Percentiles rank a stretch among this genome's conserved stretches.
These are phyloP conservation scores for Elsinoe arachidis DNA, from an alignment of 2,329 filamentous ascomycete species.

Conservation along the genomic window DNA sequence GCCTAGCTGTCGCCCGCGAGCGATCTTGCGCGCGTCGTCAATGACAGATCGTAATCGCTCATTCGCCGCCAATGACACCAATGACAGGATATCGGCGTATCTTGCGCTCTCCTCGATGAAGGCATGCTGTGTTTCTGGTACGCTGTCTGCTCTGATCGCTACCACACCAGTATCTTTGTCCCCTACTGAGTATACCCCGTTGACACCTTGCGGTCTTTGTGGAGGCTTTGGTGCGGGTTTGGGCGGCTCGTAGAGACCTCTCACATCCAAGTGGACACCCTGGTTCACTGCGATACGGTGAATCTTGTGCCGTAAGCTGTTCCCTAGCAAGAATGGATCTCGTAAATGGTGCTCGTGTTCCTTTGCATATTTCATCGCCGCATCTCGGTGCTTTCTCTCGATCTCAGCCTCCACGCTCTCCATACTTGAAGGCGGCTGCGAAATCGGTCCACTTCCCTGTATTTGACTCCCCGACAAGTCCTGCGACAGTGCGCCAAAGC, in stretches of 20 bases:
- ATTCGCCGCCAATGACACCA: constrained; percentile 75
- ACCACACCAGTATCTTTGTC: constrained; percentile 20
- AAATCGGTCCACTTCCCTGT: constrained; percentile 31
- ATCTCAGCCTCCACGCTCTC: constrained; percentile 58
- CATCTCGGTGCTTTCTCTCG: constrained; percentile 57
- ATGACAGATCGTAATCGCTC: constrained; percentile 67
- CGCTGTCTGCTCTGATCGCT: constrained; percentile 28
- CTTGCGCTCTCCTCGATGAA: constrained; percentile 63
- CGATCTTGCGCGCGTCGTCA: constrained; percentile 65
- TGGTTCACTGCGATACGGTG: constrained; percentile 51
- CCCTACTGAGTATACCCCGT: constrained; percentile 23
- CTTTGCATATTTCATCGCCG: constrained; percentile 52
- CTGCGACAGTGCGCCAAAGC: constrained; percentile 39
- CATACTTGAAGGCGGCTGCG: constrained; percentile 54
- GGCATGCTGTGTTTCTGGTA: constrained; percentile 36
- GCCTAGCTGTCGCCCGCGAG: constrained; percentile 62
- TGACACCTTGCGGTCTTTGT: constrained; percentile 16
- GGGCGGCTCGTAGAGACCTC: constrained; percentile 43
- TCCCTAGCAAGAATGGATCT: constrained; percentile 63
- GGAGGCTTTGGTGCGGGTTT: constrained; percentile 15
- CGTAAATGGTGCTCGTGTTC: constrained; percentile 60
- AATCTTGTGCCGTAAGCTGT: constrained; percentile 45
- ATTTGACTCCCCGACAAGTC: constrained; percentile 29
- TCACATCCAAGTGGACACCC: constrained; percentile 50
- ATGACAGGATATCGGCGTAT: constrained; percentile 71